Conservation (phyloP, 179 eudicot species). For the Vitellaria paradoxa region DNA sequence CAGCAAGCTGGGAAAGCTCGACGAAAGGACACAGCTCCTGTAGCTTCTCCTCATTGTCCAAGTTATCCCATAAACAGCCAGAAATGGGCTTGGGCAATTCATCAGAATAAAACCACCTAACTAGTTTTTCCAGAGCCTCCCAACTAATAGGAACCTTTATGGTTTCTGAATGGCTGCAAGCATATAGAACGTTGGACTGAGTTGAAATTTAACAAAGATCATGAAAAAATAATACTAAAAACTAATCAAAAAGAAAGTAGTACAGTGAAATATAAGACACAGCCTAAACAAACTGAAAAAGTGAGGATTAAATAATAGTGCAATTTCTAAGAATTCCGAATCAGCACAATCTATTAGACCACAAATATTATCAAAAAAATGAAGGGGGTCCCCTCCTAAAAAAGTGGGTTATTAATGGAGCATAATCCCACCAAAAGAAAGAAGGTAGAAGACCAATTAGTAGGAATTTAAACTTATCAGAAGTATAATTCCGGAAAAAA, state of each 20-base stretch:
- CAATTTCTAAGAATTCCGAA: background rate
- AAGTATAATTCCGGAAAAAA: background rate
- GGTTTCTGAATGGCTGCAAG: constrained; percentile 54
- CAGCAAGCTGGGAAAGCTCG: constrained; percentile 81
- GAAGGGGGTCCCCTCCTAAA: background rate
- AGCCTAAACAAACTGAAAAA: too few species aligned
- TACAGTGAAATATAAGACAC: background rate
- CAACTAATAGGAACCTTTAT: constrained; percentile 63
- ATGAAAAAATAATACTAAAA: background rate
- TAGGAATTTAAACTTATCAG: background rate
- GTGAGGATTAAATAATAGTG: too few species aligned
- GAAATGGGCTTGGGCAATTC: constrained; percentile 51
- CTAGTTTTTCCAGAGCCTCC: constrained; percentile 65
- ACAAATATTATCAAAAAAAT: background rate
- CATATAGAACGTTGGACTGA: background rate
- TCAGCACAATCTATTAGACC: background rate
- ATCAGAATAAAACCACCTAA: constrained; percentile 66
- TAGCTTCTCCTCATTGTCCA: constrained; percentile 42
- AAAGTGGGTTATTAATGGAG: background rate
- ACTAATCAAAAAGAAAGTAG: background rate
- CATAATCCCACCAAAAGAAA: background rate
- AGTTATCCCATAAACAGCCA: constrained; percentile 74
- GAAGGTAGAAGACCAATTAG: background rate
- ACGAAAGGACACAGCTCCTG: constrained; percentile 48
- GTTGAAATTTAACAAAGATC: background rate